Evolutionary conservation across 2,329 filamentous ascomycete species (phyloP).

Genomic region (Paracorniculantispora psalliotae): DNA sequence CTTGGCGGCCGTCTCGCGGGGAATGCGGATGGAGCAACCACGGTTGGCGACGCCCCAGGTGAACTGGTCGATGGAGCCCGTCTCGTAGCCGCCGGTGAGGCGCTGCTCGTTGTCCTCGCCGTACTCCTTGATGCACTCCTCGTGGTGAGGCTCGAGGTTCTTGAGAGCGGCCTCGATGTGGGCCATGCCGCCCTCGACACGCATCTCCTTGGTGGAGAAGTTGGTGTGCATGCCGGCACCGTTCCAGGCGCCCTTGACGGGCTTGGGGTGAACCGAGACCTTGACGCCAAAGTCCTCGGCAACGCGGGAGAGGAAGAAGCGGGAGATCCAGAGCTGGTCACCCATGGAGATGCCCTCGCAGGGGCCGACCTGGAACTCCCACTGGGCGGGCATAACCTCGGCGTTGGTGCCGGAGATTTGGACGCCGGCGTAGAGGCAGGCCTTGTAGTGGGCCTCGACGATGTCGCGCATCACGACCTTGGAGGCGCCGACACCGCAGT

Average conservation of each 20-base stretch:
- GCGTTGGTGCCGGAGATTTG: conserved; percentile 98
- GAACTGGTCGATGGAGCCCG: conserved; percentile 89
- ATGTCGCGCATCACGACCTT: conserved; percentile 98
- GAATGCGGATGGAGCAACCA: conserved; percentile 89
- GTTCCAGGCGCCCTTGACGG: conserved; percentile 90
- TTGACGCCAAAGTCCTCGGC: conserved; percentile 95
- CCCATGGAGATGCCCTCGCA: conserved; percentile 86
- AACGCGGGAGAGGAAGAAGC: conserved; percentile 81
- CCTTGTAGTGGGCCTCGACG: conserved; percentile 64
- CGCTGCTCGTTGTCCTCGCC: conserved; percentile 94
- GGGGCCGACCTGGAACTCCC: conserved; percentile 96
- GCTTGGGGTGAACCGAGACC: conserved; percentile 94
- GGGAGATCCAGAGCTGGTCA: conserved; percentile 87
- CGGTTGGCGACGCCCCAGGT: conserved; percentile 93
- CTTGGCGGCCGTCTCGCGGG: conserved; percentile 76
- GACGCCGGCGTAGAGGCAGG: conserved; percentile 79
- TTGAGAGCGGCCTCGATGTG: conserved; percentile 81
- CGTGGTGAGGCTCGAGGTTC: conserved; percentile 73
- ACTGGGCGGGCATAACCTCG: conserved; percentile 96
- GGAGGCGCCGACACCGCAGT: conserved; percentile 90
- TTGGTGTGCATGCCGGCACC: conserved; percentile 91
- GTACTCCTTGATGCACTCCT: conserved; percentile 87
- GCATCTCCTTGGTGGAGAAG: conserved; percentile 87
- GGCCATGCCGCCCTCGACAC: conserved; percentile 91
- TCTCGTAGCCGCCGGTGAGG: conserved; percentile 92